These are phyloP conservation scores for Aspergillus pseudoviridinutans DNA, from an alignment of 2,329 filamentous ascomycete genomes.

Conservation along the genomic window DNA sequence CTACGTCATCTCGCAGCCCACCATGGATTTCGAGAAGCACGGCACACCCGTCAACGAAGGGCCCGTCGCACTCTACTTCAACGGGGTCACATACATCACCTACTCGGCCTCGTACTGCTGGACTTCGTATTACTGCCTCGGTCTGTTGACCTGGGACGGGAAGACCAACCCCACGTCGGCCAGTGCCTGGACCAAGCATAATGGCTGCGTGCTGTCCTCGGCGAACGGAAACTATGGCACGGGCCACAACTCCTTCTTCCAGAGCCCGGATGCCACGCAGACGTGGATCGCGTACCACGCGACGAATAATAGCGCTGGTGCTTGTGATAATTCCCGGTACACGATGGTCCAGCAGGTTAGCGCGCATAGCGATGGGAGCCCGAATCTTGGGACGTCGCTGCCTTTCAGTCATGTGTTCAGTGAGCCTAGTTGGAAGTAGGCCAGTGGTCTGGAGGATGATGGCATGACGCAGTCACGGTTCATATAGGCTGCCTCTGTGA, in stretches of 20 bases:
- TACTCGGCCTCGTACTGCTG: slow-evolving; percentile 57
- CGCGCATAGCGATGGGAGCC: slow-evolving; percentile 49
- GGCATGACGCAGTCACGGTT: no score
- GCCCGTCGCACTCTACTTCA: slow-evolving; percentile 51
- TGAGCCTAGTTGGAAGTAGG: no score
- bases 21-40: slow-evolving; percentile 49
- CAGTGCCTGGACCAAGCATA: slow-evolving; percentile 49
- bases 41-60: slow-evolving; percentile 54
- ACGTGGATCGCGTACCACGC: slow-evolving; percentile 57
- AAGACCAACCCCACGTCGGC: slow-evolving; percentile 44
- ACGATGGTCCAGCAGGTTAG: slow-evolving; percentile 52
- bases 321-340: slow-evolving; percentile 53
- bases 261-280: slow-evolving; percentile 51
- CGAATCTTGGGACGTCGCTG: slow-evolving; percentile 45
- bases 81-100: slow-evolving; percentile 50
- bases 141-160: slow-evolving; percentile 52
- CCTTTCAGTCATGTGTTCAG: not conserved
- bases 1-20: slow-evolving; percentile 50
- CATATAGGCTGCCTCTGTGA: no score
- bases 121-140: slow-evolving; percentile 53
- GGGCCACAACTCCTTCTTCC: slow-evolving; percentile 57
- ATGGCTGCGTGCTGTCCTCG: slow-evolving; percentile 49
- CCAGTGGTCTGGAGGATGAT: no score
- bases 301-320: slow-evolving; percentile 46
- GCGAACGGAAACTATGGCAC: slow-evolving; percentile 57